Conservation (phyloP, 75 land plant genomes). For the Pseudotsuga menziesii region DNA sequence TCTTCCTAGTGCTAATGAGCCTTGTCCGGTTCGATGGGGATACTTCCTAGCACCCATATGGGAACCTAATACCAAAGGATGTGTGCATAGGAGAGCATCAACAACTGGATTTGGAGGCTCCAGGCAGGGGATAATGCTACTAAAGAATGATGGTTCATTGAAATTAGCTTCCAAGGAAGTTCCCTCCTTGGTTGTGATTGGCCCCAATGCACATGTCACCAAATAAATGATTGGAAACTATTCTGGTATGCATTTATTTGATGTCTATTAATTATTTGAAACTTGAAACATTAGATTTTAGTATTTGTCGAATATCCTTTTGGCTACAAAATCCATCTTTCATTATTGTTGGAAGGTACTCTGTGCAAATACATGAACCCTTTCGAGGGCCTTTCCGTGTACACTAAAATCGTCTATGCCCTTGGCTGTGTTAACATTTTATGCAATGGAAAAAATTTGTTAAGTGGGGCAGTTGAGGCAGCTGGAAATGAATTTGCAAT, state of each 20-base stretch:
- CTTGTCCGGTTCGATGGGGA: slow-evolving; percentile 89
- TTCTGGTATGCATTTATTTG: slow-evolving; percentile 27
- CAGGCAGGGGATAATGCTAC: slow-evolving; percentile 78
- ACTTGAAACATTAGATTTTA: no score
- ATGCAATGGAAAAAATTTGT: slow-evolving; percentile 42
- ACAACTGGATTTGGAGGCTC: slow-evolving; percentile 78
- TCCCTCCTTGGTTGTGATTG: slow-evolving; percentile 67
- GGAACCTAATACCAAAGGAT: slow-evolving; percentile 60
- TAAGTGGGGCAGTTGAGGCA: slow-evolving; percentile 47
- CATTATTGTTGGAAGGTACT: slow-evolving; percentile 28
- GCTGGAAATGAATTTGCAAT: slow-evolving; percentile 69
- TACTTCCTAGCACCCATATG: slow-evolving; percentile 52
- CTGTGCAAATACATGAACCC: slow-evolving; percentile 71
- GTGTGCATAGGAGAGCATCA: slow-evolving; percentile 68
- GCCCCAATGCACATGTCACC: slow-evolving; percentile 85
- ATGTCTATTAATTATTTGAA: no score
- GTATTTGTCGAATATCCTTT: no score
- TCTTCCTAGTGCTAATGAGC: no score
- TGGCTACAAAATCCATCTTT: background rate
- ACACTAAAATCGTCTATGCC: slow-evolving; percentile 37
- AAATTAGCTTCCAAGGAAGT: slow-evolving; percentile 18
- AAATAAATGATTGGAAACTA: slow-evolving; percentile 89
- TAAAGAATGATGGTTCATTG: slow-evolving; percentile 53
- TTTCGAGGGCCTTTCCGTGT: slow-evolving; percentile 50
- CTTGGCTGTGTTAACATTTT: slow-evolving; percentile 38